Evolutionary conservation across 371 early-diverging fungal genomes (phyloP).

Genomic region (Mortierella sp.): DNA sequence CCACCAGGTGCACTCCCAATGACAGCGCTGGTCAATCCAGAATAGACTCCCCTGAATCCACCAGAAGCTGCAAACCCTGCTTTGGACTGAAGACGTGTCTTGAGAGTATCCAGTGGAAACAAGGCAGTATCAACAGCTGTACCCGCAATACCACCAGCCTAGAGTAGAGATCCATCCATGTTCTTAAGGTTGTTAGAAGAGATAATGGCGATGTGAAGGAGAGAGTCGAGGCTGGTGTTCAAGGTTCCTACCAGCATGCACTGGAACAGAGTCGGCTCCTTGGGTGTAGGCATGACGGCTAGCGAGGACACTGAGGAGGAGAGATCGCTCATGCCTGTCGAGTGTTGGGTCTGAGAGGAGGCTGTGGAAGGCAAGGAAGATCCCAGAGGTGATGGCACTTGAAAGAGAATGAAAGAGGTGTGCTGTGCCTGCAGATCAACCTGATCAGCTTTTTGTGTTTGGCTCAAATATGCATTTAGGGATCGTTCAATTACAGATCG

Average conservation of each 20-base stretch:
- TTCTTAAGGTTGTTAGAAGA: conserved; percentile 1
- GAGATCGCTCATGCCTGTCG: conserved; percentile 42
- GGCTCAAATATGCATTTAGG: not conserved
- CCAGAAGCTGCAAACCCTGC: conserved; percentile 90
- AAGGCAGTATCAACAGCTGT: conserved; percentile 88
- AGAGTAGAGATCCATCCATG: not conserved
- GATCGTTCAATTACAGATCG: not conserved
- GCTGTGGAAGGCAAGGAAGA: conserved; percentile 14
- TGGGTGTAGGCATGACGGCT: conserved; percentile 28
- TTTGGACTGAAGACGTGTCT: conserved; percentile 90
- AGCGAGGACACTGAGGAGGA: conserved; percentile 30
- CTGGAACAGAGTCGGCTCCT: conserved; percentile 30
- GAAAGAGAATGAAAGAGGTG: too few relatives aligned
- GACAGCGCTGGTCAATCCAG: conserved; percentile 91
- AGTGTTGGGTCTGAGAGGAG: not conserved
- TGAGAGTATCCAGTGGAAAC: conserved; percentile 95
- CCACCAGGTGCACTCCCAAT: conserved; percentile 94
- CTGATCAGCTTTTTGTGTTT: conserved; percentile 6
- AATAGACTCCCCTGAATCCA: conserved; percentile 92
- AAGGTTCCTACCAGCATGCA: conserved; percentile 41
- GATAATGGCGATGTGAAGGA: not conserved
- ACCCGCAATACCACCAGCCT: conserved; percentile 87
- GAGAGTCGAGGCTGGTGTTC: conserved; percentile 1
- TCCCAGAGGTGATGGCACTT: not conserved
- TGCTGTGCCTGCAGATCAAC: conserved; percentile 8